These are phyloP conservation scores for Phycomyces blakesleeanus DNA, from an alignment of 192 early-diverging fungal species.

Conservation along the genomic window DNA sequence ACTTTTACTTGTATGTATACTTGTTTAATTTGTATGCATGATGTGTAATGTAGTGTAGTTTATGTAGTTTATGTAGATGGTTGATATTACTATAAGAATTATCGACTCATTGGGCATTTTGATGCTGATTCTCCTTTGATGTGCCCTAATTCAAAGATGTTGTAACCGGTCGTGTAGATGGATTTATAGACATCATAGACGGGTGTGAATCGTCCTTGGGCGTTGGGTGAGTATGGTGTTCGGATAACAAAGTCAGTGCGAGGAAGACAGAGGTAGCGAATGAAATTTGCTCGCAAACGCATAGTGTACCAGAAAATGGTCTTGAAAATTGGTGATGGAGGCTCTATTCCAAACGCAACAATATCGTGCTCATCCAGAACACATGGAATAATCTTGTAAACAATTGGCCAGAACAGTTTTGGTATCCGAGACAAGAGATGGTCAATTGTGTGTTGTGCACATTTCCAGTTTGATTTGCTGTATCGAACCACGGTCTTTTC, in stretches of 20 bases:
- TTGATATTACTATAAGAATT: no score
- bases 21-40: no score
- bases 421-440: conserved; percentile 15
- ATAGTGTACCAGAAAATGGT: conserved; percentile 11
- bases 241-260: conserved; percentile 19
- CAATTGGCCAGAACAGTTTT: conserved; percentile 4
- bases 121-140: conserved; percentile 26
- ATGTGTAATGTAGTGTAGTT: no score
- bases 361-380: conserved; percentile 20
- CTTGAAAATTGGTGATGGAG: neutral
- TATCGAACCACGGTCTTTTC: conserved; percentile 20
- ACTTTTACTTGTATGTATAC: no score
- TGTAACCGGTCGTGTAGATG: conserved; percentile 36
- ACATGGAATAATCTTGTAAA: conserved; percentile 23
- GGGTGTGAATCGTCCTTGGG: conserved; percentile 32
- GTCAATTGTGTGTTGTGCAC: conserved; percentile 24
- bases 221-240: conserved; percentile 26
- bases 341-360: conserved; percentile 19
- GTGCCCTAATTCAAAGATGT: conserved; percentile 37
- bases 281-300: conserved; percentile 24
- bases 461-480: conserved; percentile 17
- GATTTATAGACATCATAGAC: conserved; percentile 31
- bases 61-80: no score
- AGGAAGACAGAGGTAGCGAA: conserved; percentile 38
- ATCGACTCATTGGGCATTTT: conserved; percentile 23